Base-by-base conservation (phyloP, 2,329 filamentous ascomycete genomes). In the Teratosphaeriaceae sp. region DNA sequence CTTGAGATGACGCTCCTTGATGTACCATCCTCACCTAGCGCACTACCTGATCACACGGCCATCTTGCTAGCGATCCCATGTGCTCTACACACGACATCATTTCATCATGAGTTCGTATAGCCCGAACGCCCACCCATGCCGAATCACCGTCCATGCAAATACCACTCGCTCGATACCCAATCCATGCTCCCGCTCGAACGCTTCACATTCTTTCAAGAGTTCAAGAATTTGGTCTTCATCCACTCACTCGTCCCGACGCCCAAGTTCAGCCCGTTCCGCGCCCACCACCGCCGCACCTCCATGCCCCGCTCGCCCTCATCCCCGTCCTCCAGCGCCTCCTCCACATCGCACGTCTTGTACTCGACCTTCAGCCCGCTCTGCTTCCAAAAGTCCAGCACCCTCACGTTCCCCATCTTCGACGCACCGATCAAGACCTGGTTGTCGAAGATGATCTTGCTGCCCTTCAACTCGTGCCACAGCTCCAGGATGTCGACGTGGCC, bases 261-360 rank as follows among this genome's bases (percentile, higher is more conserved):
- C 40, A 94, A 65, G 58, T 92, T 90, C 48, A 94, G 67, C 0
- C 87, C 88, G 53, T 92, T 90, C 51, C 74, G 70, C 19, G 85
- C 84, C 90, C 90, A 97, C 90, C 90, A 97, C 49, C 76, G 73
- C 44, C 86, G 72, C 15, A 94, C 86, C 27, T 76, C 75, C 51
- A 81, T 79, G 49, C 88, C 84, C 42, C 84, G 81, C 3, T 71
- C 65, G 1, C 72, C 78, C 27, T 79, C 78, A 3, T 90, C 78
- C 18, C 87, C 86, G 60, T 95, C 89, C 62, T 96, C 89, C 29
- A 96, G 73, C 1, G 89, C 89, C 66, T 96, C 90, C 62, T 96
- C 89, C 48, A 97, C 92, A 63, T 94, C 88, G 63, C 88, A 95
- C 1, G 88, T 94, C 63, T 90, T 89, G 65, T 95, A 96, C 64